phyloP scores from a whole-genome alignment of 441 rosid genomes.

The Raphanus hybrid region DNA sequence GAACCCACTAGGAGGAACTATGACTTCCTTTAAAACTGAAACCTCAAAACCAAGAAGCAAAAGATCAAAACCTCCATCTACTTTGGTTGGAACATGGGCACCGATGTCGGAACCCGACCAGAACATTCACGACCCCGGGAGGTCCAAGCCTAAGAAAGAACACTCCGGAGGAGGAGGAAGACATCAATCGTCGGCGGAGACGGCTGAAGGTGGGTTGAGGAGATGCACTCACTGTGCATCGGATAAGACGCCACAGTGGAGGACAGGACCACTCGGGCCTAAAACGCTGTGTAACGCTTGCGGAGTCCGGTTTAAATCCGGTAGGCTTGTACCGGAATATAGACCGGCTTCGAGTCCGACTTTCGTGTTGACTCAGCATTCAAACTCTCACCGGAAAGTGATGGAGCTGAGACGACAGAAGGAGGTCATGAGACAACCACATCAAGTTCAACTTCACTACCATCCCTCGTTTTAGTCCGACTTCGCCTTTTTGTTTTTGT shows the following conservation, averaged over 20 bases:
- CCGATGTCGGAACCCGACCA: conserved; percentile 38
- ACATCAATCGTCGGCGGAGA: conserved; percentile 18
- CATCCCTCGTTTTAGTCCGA: conserved; percentile 28
- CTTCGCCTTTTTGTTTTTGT: background rate
- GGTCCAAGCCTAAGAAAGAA: conserved; percentile 39
- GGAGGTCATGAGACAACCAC: conserved; percentile 51
- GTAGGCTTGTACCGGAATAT: conserved; percentile 68
- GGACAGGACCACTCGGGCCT: conserved; percentile 68
- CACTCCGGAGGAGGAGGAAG: conserved; percentile 32
- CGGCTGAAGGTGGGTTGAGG: conserved; percentile 42
- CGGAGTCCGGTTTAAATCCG: conserved; percentile 71
- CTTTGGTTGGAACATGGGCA: conserved; percentile 41
- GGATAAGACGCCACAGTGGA: conserved; percentile 72
- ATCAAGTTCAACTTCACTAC: conserved; percentile 35
- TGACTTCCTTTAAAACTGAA: conserved; percentile 39
- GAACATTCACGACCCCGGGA: conserved; percentile 12
- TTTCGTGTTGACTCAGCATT: conserved; percentile 66
- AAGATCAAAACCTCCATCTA: conserved; percentile 48
- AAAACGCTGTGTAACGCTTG: conserved; percentile 70
- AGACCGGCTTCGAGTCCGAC: conserved; percentile 77
- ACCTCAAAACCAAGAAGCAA: conserved; percentile 54
- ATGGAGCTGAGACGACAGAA: conserved; percentile 66
- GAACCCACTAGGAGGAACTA: conserved; percentile 44
- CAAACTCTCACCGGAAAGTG: conserved; percentile 71
- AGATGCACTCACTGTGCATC: conserved; percentile 70